phyloP scores from a whole-genome alignment of 2,329 filamentous ascomycete genomes.

The Penicillium sp. region DNA sequence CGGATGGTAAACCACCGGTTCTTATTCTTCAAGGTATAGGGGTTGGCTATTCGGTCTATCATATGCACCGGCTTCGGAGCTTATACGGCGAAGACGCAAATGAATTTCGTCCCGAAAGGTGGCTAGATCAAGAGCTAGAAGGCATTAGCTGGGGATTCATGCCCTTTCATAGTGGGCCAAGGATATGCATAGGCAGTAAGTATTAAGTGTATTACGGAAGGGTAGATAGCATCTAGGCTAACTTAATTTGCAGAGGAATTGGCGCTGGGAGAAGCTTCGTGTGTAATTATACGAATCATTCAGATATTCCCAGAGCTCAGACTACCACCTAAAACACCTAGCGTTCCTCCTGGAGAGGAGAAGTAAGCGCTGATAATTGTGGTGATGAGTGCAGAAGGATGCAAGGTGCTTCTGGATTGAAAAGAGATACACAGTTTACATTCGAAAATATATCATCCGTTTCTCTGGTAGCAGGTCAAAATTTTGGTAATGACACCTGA shows the following conservation, averaged over 20 bases:
- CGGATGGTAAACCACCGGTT: neutral
- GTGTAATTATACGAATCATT: conserved; percentile 11
- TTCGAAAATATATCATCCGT: neutral
- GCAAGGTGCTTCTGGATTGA: conserved; percentile 12
- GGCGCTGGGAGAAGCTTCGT: conserved; percentile 3
- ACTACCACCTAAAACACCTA: neutral
- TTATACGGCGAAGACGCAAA: conserved; percentile 2
- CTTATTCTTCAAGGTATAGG: neutral
- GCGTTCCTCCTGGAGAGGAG: conserved; percentile 21
- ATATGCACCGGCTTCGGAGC: conserved; percentile 2
- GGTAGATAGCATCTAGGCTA: neutral
- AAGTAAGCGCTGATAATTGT: conserved; percentile 23
- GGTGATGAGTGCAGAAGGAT: conserved; percentile 26
- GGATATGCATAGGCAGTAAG: conserved; percentile 3
- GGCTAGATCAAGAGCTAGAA: neutral
- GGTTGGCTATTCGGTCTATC: conserved; percentile 1
- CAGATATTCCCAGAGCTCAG: conserved; percentile 9
- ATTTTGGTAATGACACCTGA: neutral
- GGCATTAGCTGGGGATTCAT: conserved; percentile 4
- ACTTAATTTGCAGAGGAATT: neutral
- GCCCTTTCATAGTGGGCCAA: conserved; percentile 2
- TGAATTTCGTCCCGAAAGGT: conserved; percentile 2
- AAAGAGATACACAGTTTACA: neutral
- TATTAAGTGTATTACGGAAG: neutral
- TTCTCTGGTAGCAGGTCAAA: neutral